Evolutionary conservation across 139 green algal genomes (phyloP).

Genomic region (Chlamydomonas schloesseri): DNA sequence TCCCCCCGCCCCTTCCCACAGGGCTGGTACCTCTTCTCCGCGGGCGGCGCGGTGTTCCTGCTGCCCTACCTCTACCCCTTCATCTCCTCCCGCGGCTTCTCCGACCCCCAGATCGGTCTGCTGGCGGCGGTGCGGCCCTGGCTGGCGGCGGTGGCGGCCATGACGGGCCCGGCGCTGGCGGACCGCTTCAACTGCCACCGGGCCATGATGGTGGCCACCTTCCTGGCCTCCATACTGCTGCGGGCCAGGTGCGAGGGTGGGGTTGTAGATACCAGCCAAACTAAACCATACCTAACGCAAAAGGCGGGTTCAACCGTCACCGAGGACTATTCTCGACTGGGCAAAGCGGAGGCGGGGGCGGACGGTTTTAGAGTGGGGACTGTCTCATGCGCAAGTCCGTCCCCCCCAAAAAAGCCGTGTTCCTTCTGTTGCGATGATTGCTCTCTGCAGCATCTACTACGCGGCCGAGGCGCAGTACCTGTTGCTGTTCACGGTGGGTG

Average conservation of each 20-base stretch:
- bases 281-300: no score
- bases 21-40: background rate
- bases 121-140: constrained; percentile 36
- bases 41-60: background rate
- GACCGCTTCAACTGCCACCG: constrained; percentile 26
- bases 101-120: constrained; percentile 32
- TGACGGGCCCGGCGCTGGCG: constrained; percentile 15
- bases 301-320: no score
- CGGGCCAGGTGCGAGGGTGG: background rate
- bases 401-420: no score
- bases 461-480: background rate
- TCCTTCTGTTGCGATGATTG: no score
- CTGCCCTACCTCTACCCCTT: constrained; percentile 44
- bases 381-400: no score
- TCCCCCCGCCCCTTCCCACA: background rate
- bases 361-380: no score
- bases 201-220: background rate
- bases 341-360: no score
- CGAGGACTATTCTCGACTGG: no score
- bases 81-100: background rate
- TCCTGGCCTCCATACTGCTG: background rate
- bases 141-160: constrained; percentile 5
- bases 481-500: background rate
- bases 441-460: no score
- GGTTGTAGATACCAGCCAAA: no score